Percentiles rank a stretch among this genome's conserved stretches.
phyloP scores from a whole-genome alignment of 345 rosid genomes.

The Boechera stricta region DNA sequence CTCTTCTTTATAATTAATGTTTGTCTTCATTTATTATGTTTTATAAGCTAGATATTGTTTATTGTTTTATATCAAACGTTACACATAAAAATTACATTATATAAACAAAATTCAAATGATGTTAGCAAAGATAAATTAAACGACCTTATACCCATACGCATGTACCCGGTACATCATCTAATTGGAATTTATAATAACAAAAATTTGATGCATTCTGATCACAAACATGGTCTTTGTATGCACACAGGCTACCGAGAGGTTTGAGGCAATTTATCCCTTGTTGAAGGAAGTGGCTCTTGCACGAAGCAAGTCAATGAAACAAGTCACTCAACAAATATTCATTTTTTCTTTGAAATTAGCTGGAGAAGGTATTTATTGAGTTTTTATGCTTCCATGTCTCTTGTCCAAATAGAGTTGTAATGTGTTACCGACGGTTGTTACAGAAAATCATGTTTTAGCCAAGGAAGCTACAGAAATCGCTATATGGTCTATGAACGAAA shows the following conservation, averaged over 20 bases:
- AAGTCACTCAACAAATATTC: background rate
- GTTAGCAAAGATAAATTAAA: too few relatives aligned
- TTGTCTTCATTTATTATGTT: too few relatives aligned
- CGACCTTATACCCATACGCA: too few relatives aligned
- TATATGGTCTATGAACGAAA: background rate
- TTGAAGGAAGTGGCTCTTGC: constrained; percentile 51
- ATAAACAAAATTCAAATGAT: too few relatives aligned
- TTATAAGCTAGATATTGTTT: too few relatives aligned
- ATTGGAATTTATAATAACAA: constrained; percentile 14
- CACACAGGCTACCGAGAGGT: constrained; percentile 68
- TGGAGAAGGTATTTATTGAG: background rate
- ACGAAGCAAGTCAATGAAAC: constrained; percentile 43
- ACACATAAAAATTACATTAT: too few relatives aligned
- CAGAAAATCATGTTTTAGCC: background rate
- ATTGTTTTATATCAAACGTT: too few relatives aligned
- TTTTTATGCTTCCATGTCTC: background rate
- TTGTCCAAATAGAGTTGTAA: background rate
- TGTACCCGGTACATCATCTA: too few relatives aligned
- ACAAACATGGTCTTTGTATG: constrained; percentile 1
- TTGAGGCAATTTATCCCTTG: constrained; percentile 57
- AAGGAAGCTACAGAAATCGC: background rate
- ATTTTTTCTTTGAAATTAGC: background rate
- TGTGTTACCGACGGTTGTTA: background rate
- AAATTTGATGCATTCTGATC: background rate
- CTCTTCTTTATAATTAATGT: too few relatives aligned